A percentile compares a stretch with the other conserved stretches of the same genome.
Conservation (phyloP, 2,329 filamentous ascomycete genomes). For the Torrubiellomyces zombiae region DNA sequence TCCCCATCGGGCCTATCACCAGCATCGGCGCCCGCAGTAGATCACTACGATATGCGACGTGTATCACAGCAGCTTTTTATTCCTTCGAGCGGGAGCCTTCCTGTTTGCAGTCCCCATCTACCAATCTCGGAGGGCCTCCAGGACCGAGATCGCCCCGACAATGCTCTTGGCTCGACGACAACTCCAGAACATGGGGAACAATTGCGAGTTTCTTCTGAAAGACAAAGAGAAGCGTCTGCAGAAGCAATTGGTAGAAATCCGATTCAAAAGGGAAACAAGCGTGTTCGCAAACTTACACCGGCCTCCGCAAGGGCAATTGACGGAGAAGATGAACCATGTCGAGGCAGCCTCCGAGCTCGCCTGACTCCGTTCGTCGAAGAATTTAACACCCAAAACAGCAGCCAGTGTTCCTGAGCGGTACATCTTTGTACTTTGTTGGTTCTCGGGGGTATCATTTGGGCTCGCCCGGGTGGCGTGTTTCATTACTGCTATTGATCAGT, state of each 20-base stretch:
- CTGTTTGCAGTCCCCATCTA: constrained; percentile 3
- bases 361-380: constrained; percentile 8
- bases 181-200: no score
- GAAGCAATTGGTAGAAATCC: constrained; percentile 4
- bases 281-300: constrained; percentile 28
- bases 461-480: no score
- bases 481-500: no score
- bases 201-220: constrained; percentile 4
- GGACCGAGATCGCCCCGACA: no score
- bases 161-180: no score
- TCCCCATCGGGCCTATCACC: constrained; percentile 7
- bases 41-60: constrained; percentile 20
- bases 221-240: constrained; percentile 5
- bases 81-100: constrained; percentile 9
- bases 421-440: no score
- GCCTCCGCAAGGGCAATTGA: constrained; percentile 28
- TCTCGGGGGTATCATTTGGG: no score
- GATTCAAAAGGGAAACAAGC: constrained; percentile 24
- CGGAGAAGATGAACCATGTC: constrained; percentile 28
- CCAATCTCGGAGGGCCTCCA: no score
- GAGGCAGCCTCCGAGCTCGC: constrained; percentile 10
- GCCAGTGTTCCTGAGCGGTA: no score
- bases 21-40: constrained; percentile 4
- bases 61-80: constrained; percentile 22
- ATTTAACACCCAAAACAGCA: no score